phyloP scores from a whole-genome alignment of 768 basidiomycete species.

The Cubamyces sp. region DNA sequence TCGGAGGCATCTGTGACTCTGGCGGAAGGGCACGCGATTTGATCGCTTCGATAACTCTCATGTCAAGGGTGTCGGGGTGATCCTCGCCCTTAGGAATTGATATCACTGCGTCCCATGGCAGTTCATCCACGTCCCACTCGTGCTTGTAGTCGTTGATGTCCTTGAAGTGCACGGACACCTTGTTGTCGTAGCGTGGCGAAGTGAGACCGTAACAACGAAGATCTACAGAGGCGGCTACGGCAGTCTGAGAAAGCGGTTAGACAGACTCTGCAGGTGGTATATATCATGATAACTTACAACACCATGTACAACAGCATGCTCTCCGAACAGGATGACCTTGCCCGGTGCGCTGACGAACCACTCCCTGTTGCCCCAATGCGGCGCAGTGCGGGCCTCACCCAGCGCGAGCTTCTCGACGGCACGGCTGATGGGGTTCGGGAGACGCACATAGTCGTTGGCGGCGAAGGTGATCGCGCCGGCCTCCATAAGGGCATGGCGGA shows the following conservation, averaged over 20 bases:
- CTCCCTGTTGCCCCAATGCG: constrained; percentile 48
- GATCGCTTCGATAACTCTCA: constrained; percentile 73
- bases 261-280: constrained; percentile 12
- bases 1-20: constrained; percentile 35
- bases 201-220: constrained; percentile 92
- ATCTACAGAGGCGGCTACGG: constrained; percentile 93
- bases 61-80: constrained; percentile 72
- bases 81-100: constrained; percentile 52
- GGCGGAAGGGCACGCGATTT: constrained; percentile 47
- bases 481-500: constrained; percentile 89
- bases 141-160: constrained; percentile 79
- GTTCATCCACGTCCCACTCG: constrained; percentile 76
- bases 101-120: constrained; percentile 82
- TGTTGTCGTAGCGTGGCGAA: constrained; percentile 73
- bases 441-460: constrained; percentile 52
- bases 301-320: constrained; percentile 98
- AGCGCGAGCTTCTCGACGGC: constrained; percentile 72
- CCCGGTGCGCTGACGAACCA: constrained; percentile 96
- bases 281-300: constrained; percentile 60
- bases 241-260: constrained; percentile 57
- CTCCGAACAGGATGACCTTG: constrained; percentile 97
- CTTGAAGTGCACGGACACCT: constrained; percentile 73
- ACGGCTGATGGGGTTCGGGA: constrained; percentile 49
- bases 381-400: constrained; percentile 30
- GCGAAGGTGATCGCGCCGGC: constrained; percentile 80